Percentiles rank a stretch among this genome's conserved stretches.
These are phyloP conservation scores for Populus hybrid DNA, from an alignment of 441 rosid genomes.

Conservation along the genomic window DNA sequence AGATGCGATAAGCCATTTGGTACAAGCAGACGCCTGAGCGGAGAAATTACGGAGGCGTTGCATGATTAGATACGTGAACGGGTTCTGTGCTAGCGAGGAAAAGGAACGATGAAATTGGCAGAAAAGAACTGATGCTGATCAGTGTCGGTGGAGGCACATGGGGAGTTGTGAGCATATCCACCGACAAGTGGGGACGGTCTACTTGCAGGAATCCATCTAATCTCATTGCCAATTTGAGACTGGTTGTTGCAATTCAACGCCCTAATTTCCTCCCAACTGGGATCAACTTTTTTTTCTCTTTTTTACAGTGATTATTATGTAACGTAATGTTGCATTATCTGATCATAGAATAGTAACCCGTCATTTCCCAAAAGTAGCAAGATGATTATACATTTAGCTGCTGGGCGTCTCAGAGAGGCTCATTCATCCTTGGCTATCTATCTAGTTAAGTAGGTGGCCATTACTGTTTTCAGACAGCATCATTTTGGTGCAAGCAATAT, in stretches of 20 bases:
- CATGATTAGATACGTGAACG: neutral
- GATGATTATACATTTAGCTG: too few species aligned
- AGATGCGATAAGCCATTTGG: too few species aligned
- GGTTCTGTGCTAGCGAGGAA: neutral
- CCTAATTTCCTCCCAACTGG: neutral
- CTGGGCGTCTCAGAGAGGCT: too few species aligned
- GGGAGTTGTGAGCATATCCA: conserved; percentile 5
- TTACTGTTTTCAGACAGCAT: neutral
- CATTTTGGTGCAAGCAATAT: too few species aligned
- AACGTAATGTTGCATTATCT: neutral
- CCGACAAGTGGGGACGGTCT: conserved; percentile 19
- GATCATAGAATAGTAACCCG: too few species aligned
- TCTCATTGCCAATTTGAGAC: conserved; percentile 1
- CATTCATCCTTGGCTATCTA: too few species aligned
- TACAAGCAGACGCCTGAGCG: neutral
- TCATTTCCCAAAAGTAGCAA: too few species aligned
- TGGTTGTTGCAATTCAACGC: neutral
- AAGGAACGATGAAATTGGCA: neutral
- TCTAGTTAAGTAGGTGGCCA: neutral
- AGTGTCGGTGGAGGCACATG: conserved; percentile 7
- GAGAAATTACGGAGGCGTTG: neutral
- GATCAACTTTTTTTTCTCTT: neutral
- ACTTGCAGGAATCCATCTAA: neutral
- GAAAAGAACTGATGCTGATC: neutral
- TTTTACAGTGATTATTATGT: neutral